A percentile compares a stretch with the other conserved stretches of the same genome.
phyloP scores from a whole-genome alignment of 441 rosid genomes.

The Euphorbia schlechtendalii region DNA sequence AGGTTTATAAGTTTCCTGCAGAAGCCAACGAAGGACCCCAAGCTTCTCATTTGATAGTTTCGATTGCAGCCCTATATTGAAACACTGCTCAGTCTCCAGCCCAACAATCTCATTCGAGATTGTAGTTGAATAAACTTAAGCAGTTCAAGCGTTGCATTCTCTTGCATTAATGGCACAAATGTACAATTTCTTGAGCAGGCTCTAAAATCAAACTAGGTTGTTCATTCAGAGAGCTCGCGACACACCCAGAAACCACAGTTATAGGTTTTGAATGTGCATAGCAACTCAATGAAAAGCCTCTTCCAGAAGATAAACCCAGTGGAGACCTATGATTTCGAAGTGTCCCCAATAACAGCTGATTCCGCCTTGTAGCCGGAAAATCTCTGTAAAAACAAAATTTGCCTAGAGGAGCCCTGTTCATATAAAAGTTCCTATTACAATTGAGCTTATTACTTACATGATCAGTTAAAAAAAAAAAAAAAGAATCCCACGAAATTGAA shows the following conservation, averaged over 20 bases:
- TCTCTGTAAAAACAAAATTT: constrained; percentile 46
- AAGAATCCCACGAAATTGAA: neutral
- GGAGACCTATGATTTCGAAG: constrained; percentile 17
- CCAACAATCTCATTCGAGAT: constrained; percentile 63
- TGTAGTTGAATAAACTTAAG: constrained; percentile 60
- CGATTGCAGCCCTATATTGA: constrained; percentile 55
- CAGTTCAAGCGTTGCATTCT: constrained; percentile 56
- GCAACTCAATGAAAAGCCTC: constrained; percentile 44
- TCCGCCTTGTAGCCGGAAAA: constrained; percentile 22
- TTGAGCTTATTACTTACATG: neutral
- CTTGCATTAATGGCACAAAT: constrained; percentile 79
- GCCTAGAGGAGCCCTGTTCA: constrained; percentile 57
- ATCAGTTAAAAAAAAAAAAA: neutral
- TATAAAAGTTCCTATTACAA: neutral
- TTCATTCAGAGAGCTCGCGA: constrained; percentile 35
- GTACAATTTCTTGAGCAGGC: constrained; percentile 57
- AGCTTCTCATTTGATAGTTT: constrained; percentile 46
- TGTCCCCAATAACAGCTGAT: constrained; percentile 48
- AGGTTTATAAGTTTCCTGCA: constrained; percentile 85
- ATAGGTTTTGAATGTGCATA: constrained; percentile 28
- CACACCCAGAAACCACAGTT: constrained; percentile 39
- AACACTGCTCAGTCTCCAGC: constrained; percentile 79
- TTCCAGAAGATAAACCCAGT: constrained; percentile 1
- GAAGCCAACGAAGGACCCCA: constrained; percentile 67
- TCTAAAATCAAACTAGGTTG: constrained; percentile 31